Conservation (phyloP, 257 asterid species). For the Nicotiana sylvestris region DNA sequence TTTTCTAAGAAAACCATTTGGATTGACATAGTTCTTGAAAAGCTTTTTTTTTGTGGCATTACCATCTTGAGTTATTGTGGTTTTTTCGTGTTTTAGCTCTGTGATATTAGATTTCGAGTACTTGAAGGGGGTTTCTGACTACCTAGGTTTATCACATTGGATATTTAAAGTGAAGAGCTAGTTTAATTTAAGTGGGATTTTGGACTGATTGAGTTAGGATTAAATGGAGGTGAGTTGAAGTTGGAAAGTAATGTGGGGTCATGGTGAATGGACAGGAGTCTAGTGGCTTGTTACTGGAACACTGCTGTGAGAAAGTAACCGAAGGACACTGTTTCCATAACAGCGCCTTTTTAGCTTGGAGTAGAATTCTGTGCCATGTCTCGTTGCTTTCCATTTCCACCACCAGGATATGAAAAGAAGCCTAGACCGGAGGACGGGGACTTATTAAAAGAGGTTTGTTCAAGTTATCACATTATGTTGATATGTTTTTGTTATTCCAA, state of each 20-base stretch:
- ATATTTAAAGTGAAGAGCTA: constrained; percentile 9
- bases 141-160: neutral
- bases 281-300: constrained; percentile 49
- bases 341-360: constrained; percentile 24
- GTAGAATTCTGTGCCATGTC: constrained; percentile 69
- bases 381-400: constrained; percentile 98
- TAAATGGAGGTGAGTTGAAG: constrained; percentile 35
- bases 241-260: constrained; percentile 59
- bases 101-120: neutral
- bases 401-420: constrained; percentile 87
- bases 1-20: constrained; percentile 12
- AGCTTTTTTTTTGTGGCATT: neutral
- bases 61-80: neutral
- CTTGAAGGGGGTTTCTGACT: neutral
- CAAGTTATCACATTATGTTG: constrained; percentile 10
- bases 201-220: constrained; percentile 20
- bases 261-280: constrained; percentile 62
- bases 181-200: neutral
- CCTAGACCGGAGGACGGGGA: constrained; percentile 50
- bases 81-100: neutral
- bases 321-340: constrained; percentile 31
- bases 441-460: constrained; percentile 63
- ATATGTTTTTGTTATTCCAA: constrained; percentile 17
- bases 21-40: constrained; percentile 7
- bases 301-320: constrained; percentile 32